Percentiles rank a stretch among this genome's conserved stretches.
These are phyloP conservation scores for Ogataea nitratoaversa DNA, from an alignment of 805 yeast species.

Conservation along the genomic window DNA sequence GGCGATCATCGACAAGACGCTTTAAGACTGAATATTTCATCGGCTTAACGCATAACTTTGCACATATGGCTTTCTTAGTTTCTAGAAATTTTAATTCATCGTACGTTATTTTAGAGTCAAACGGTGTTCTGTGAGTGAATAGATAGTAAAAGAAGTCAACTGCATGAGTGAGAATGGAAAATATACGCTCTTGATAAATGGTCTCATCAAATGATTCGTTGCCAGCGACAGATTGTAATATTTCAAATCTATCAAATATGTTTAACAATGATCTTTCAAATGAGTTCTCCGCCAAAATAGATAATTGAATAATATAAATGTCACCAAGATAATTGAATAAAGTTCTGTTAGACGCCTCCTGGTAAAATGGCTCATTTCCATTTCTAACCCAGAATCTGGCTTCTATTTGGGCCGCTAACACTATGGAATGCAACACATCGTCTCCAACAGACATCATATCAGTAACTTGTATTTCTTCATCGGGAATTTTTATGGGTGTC, in stretches of 20 bases:
- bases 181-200: slow-evolving; percentile 44
- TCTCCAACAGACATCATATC: slow-evolving; percentile 51
- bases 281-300: slow-evolving; percentile 37
- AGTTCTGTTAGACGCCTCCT: slow-evolving; percentile 16
- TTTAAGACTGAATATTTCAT: slow-evolving; percentile 48
- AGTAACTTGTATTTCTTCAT: slow-evolving; percentile 7
- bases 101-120: slow-evolving; percentile 19
- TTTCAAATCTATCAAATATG: slow-evolving; percentile 54
- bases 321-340: slow-evolving; percentile 34
- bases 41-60: slow-evolving; percentile 49
- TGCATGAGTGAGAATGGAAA: slow-evolving; percentile 40
- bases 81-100: slow-evolving; percentile 14
- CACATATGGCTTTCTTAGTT: slow-evolving; percentile 41
- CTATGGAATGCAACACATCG: slow-evolving; percentile 55
- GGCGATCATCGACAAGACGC: slow-evolving; percentile 24
- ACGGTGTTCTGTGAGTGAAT: slow-evolving; percentile 30
- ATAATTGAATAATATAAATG: slow-evolving; percentile 42
- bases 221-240: slow-evolving; percentile 27
- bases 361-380: slow-evolving; percentile 40
- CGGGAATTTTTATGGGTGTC: slow-evolving; percentile 8
- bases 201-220: slow-evolving; percentile 28
- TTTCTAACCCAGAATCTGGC: slow-evolving; percentile 73
- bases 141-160: slow-evolving; percentile 41
- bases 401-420: slow-evolving; percentile 56
- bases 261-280: slow-evolving; percentile 30